Base-by-base conservation (phyloP, 257 asterid genomes). In the Ilex aquifolium region DNA sequence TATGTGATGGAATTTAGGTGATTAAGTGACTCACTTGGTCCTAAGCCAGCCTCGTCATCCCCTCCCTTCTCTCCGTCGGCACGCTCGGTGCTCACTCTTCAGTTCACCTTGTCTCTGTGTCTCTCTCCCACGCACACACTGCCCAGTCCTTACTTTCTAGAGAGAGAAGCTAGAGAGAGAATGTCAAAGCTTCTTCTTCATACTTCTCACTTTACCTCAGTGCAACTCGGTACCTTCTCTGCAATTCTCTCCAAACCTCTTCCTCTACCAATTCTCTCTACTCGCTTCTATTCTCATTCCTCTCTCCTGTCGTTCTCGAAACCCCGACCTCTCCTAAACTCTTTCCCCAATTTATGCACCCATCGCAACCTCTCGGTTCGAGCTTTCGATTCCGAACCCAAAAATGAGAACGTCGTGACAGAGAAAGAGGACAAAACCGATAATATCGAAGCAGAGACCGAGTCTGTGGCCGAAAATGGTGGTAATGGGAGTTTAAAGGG, bases 381-480 rank as follows among this genome's bases (percentile, higher is more conserved):
- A 74, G 92, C 95, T 1, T 76, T 82, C 48, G 96, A 82, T 54
- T 60, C 84, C 0, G 96, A 82, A 51, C 60, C 83, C 0, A 81
- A 72, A 67, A 76, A 70, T 59, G 80, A 80, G 36, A 79, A 64
- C 29, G 75, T 59, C 31, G 63, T 64, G 2, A 56, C 79, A 2
- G 72, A 65, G 42, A 78, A 69, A 39, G 69, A 65, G 5, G 58
- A 13, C 44, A 63, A 72, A 62, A 65, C 54, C 55, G 2, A 9
- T 5, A 5, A 13, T 50, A 14, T 14, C 16, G 76, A 63, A 60
- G 63, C 31, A n/a, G 67, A 50, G 42, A 71, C 29, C 55, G 55
- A 60, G 68, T 40, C 58, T 67, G 74, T 32, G 61, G 49, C 36
- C 53, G 66, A 31, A 7, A 14, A 2, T 17, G 57, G 31, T 46